These are phyloP conservation scores for Ophioceras dolichostomum DNA, from an alignment of 2,329 filamentous ascomycete genomes.

Conservation along the genomic window DNA sequence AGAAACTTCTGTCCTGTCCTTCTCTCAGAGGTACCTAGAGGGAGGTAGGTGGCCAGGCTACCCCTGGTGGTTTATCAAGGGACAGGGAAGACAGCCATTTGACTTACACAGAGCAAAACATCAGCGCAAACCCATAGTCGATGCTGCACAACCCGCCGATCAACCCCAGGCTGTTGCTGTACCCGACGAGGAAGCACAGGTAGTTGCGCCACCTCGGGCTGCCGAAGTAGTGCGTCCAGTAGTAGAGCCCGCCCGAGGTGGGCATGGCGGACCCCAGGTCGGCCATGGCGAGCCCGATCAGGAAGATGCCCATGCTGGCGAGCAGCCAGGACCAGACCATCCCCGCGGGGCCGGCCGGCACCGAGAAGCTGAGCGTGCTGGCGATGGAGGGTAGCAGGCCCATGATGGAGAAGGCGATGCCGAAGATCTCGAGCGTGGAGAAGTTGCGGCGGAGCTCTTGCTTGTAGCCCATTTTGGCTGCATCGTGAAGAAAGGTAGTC, in stretches of 20 bases:
- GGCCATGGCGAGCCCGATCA: constrained; percentile 47
- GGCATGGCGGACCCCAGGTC: constrained; percentile 43
- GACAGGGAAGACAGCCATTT: too few species aligned
- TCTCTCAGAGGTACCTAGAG: background rate
- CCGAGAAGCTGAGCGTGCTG: constrained; percentile 43
- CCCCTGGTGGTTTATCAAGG: too few species aligned
- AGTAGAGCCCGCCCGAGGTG: constrained; percentile 46
- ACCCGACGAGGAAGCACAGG: constrained; percentile 47
- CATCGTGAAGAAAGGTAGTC: too few species aligned
- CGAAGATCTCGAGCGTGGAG: constrained; percentile 49
- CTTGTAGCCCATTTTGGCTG: constrained; percentile 24
- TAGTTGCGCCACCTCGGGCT: constrained; percentile 40
- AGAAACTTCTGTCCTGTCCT: too few species aligned
- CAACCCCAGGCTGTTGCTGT: constrained; percentile 47
- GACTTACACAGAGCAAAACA: constrained; percentile 40
- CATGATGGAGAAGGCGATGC: constrained; percentile 48
- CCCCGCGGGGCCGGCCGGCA: constrained; percentile 45
- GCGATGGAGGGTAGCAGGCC: constrained; percentile 48
- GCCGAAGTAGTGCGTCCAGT: constrained; percentile 47
- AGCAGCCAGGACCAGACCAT: constrained; percentile 53
- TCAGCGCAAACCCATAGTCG: constrained; percentile 42
- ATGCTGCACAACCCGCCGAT: constrained; percentile 51
- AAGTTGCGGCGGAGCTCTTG: constrained; percentile 51
- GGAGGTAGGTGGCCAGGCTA: too few species aligned
- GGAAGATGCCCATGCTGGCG: constrained; percentile 43